Conservation (phyloP, 305 asterid species). For the Withania somnifera region DNA sequence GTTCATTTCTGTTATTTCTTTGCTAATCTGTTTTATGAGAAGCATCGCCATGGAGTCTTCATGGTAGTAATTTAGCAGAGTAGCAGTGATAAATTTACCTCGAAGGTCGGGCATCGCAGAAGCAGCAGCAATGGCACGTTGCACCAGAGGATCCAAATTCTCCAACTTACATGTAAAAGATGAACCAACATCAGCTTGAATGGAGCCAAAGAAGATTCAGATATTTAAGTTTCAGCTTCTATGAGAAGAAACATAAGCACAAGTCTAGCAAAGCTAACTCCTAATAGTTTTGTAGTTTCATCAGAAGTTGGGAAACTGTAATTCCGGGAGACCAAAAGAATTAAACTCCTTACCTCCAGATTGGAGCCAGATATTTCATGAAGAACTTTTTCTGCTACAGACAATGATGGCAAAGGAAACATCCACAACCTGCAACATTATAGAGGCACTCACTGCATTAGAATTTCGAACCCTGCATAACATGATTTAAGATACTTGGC, state of each 20-base stretch:
- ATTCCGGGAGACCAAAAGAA: conserved; percentile 3
- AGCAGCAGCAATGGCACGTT: conserved; percentile 81
- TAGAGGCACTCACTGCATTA: not conserved
- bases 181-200: conserved; percentile 13
- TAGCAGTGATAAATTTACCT: conserved; percentile 32
- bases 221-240: conserved; percentile 6
- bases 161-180: conserved; percentile 48
- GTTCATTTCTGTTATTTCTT: not conserved
- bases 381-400: conserved; percentile 61
- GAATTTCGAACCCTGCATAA: not conserved
- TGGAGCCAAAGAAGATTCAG: not conserved
- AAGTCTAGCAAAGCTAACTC: conserved; percentile 6
- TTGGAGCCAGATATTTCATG: conserved; percentile 36
- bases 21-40: not conserved
- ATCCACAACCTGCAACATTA: conserved; percentile 67
- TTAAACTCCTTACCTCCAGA: conserved; percentile 48
- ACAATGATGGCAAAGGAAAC: conserved; percentile 66
- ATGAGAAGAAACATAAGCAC: conserved; percentile 13
- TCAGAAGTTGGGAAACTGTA: not conserved
- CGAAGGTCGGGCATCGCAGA: conserved; percentile 70
- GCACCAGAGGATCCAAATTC: conserved; percentile 82
- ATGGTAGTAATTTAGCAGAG: not conserved
- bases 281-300: not conserved
- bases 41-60: not conserved
- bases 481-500: not conserved